These are phyloP conservation scores for Hyaloperonospora brassicae DNA, from an alignment of 352 stramenopile genomes.

Conservation along the genomic window DNA sequence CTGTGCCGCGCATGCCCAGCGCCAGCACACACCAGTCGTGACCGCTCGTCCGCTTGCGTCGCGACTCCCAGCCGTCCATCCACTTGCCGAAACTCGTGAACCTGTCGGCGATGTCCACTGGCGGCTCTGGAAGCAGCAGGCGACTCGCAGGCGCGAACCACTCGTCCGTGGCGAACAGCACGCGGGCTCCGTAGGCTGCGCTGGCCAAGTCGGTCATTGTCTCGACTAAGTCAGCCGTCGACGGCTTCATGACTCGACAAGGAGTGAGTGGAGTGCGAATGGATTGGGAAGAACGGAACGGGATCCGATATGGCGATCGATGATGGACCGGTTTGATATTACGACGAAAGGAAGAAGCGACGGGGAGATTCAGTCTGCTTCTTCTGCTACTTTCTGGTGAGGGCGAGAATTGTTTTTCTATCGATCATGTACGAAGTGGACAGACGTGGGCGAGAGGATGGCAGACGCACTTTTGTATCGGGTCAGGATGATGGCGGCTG, in stretches of 20 bases:
- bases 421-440: too few relatives aligned
- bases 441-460: too few relatives aligned
- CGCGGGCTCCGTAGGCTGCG: constrained; percentile 39
- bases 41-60: constrained; percentile 75
- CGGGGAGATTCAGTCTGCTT: too few relatives aligned
- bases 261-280: background rate
- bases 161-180: constrained; percentile 90
- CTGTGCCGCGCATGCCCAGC: constrained; percentile 62
- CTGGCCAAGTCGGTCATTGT: constrained; percentile 61
- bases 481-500: too few relatives aligned
- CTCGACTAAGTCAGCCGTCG: constrained; percentile 13
- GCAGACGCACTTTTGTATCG: too few relatives aligned
- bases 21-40: constrained; percentile 91
- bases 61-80: constrained; percentile 95
- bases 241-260: background rate
- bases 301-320: too few relatives aligned
- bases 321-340: too few relatives aligned
- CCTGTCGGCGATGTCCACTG: constrained; percentile 66
- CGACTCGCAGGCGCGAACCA: constrained; percentile 88
- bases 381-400: too few relatives aligned
- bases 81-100: constrained; percentile 92
- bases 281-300: too few relatives aligned
- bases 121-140: constrained; percentile 60
- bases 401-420: too few relatives aligned
- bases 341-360: too few relatives aligned